phyloP scores from a whole-genome alignment of 164 flowering plant species.

The Piper longum region DNA sequence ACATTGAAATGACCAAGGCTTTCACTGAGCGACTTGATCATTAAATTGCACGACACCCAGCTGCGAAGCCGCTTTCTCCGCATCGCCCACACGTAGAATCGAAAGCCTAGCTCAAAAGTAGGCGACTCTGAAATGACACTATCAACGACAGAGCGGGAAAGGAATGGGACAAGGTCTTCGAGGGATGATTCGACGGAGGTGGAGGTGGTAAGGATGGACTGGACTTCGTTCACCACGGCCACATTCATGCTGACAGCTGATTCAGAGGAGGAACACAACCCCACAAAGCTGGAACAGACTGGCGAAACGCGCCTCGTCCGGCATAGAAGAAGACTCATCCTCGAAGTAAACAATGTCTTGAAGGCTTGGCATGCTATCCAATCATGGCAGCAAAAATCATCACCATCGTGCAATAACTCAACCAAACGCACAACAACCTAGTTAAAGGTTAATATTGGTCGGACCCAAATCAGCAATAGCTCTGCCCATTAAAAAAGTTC shows the following conservation, averaged over 20 bases:
- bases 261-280: background rate
- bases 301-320: background rate
- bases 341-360: too few species aligned
- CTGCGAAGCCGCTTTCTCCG: slow-evolving; percentile 16
- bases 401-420: too few species aligned
- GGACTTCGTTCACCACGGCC: slow-evolving; percentile 10
- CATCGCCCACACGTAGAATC: slow-evolving; percentile 67
- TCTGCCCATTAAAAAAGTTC: too few species aligned
- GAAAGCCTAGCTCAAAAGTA: slow-evolving; percentile 25
- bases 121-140: slow-evolving; percentile 23
- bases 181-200: slow-evolving; percentile 33
- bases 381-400: too few species aligned
- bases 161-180: slow-evolving; percentile 20
- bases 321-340: background rate
- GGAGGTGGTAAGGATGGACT: slow-evolving; percentile 16
- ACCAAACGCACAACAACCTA: too few species aligned
- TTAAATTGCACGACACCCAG: slow-evolving; percentile 20
- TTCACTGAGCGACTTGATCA: slow-evolving; percentile 28
- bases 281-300: background rate
- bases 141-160: slow-evolving; percentile 21
- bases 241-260: background rate
- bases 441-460: too few species aligned
- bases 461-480: too few species aligned
- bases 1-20: slow-evolving; percentile 25
- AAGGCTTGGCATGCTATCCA: too few species aligned